Percentiles rank a stretch among this genome's conserved stretches.
Conservation (phyloP, 108 stramenopile species). For the Conticribra weissflogii region DNA sequence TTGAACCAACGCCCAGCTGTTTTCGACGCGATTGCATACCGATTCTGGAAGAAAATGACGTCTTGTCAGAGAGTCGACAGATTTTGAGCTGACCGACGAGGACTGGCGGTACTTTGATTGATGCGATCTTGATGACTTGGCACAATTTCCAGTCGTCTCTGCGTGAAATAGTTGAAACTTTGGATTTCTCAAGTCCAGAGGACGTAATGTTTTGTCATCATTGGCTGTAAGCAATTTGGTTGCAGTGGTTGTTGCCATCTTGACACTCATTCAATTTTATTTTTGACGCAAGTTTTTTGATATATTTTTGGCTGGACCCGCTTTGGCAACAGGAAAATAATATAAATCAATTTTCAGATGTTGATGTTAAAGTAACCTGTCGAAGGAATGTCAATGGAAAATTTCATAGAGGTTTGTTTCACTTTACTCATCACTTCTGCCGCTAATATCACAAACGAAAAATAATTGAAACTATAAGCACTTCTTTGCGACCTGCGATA, state of each 20-base stretch:
- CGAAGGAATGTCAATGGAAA: too few species aligned
- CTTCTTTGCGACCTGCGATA: too few species aligned
- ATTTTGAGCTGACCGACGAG: background rate
- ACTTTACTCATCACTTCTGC: too few species aligned
- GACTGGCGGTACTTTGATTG: background rate
- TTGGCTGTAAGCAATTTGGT: background rate
- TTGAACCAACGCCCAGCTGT: background rate
- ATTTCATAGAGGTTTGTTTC: too few species aligned
- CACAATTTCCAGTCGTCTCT: background rate
- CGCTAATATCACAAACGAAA: too few species aligned
- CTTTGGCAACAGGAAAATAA: too few species aligned
- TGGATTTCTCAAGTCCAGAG: background rate
- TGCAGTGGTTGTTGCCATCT: background rate
- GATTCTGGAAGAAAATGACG: background rate
- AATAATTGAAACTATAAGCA: too few species aligned
- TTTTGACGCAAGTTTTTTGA: too few species aligned
- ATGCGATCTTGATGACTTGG: background rate
- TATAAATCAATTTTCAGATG: too few species aligned
- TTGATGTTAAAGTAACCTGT: too few species aligned
- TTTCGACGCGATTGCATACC: background rate
- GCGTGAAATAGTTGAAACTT: background rate
- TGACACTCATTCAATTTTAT: too few species aligned
- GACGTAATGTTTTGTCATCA: background rate
- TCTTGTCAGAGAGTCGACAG: background rate
- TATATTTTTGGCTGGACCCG: too few species aligned